These are phyloP conservation scores for Colletotrichum brevisporum DNA, from an alignment of 2,329 filamentous ascomycete genomes.

Conservation along the genomic window DNA sequence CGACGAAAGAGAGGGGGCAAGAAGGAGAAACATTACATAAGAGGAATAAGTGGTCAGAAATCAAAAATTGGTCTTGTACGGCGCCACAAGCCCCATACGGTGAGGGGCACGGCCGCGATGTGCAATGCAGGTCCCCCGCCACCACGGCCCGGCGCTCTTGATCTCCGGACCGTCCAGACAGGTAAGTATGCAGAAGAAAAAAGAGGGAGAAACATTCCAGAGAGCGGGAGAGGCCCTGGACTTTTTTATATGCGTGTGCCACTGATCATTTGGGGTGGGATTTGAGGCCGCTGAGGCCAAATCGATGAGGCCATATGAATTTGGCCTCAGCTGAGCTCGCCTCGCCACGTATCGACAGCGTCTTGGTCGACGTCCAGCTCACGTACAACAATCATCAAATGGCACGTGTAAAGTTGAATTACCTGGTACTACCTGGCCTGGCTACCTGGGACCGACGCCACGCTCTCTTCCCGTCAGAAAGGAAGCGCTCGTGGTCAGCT, in stretches of 20 bases:
- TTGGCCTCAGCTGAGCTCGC: constrained; percentile 4
- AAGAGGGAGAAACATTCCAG: not conserved
- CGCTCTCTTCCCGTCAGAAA: constrained; percentile 30
- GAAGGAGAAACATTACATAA: not conserved
- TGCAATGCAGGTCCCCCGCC: constrained; percentile 31
- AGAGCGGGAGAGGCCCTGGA: too few relatives aligned
- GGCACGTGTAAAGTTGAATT: constrained; percentile 34
- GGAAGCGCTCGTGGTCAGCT: constrained; percentile 19
- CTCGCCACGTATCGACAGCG: not conserved
- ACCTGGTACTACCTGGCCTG: constrained; percentile 36
- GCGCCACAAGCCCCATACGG: constrained; percentile 16
- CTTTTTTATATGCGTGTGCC: not conserved
- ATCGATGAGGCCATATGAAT: not conserved
- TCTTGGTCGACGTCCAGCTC: not conserved
- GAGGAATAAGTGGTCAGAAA: not conserved
- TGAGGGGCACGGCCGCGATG: constrained; percentile 27
- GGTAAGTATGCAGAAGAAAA: constrained; percentile 26
- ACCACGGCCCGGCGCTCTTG: constrained; percentile 27
- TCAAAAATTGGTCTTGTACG: constrained; percentile 21
- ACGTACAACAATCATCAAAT: not conserved
- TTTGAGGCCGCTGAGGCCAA: constrained; percentile 1
- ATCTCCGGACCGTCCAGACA: constrained; percentile 27
- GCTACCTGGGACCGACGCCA: constrained; percentile 37
- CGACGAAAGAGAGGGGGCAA: constrained; percentile 4
- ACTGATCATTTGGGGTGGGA: not conserved